phyloP scores from a whole-genome alignment of 495 filamentous ascomycete genomes.

The Penicillium angulare region DNA sequence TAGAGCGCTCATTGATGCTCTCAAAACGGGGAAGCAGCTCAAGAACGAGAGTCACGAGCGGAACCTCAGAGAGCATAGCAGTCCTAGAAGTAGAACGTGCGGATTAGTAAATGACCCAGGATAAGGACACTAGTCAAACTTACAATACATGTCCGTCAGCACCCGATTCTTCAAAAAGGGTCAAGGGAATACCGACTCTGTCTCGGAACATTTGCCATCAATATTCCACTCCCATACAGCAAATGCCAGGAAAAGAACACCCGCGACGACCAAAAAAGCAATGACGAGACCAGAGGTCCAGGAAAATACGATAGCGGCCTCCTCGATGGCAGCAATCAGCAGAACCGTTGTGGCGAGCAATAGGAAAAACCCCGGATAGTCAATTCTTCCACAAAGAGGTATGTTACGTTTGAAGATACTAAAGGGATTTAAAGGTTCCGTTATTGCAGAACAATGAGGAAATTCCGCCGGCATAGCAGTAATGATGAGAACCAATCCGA shows the following conservation, averaged over 20 bases:
- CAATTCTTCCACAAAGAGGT: background rate
- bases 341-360: slow-evolving; percentile 16
- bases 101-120: too few species aligned
- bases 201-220: background rate
- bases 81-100: too few species aligned
- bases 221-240: background rate
- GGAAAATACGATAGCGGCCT: slow-evolving; percentile 20
- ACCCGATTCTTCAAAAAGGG: background rate
- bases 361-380: slow-evolving; percentile 15
- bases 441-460: slow-evolving; percentile 1
- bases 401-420: background rate
- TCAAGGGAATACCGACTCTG: background rate
- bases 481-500: slow-evolving; percentile 1
- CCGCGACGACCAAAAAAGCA: background rate
- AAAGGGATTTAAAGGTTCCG: background rate
- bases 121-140: too few species aligned
- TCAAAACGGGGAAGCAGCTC: slow-evolving; percentile 1
- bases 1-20: background rate
- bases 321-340: slow-evolving; percentile 23
- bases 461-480: slow-evolving; percentile 8
- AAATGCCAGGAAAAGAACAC: background rate
- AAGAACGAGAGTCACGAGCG: background rate
- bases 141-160: background rate
- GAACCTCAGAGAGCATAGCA: background rate
- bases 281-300: slow-evolving; percentile 28